A percentile compares a stretch with the other conserved stretches of the same genome.
phyloP scores from a whole-genome alignment of 1,139 yeast species.

The Suhomyces taliae region DNA sequence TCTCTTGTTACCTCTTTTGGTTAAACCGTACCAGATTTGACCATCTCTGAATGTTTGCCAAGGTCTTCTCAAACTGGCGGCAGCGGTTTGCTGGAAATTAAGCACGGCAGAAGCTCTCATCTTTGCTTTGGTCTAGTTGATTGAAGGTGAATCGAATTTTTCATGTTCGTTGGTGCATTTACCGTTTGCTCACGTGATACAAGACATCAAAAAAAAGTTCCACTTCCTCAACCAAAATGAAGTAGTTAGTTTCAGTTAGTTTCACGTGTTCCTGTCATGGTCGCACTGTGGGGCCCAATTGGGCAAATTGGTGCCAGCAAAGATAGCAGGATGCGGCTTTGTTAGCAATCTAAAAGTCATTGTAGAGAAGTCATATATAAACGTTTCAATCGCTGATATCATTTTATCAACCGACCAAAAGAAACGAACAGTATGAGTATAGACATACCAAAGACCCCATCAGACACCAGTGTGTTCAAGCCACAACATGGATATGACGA shows the following conservation, averaged over 20 bases:
- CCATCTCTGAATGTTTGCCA: constrained; percentile 89
- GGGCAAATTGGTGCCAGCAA: constrained; percentile 9
- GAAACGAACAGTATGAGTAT: constrained; percentile 16
- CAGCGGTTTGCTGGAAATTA: constrained; percentile 54
- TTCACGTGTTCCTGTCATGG: no score
- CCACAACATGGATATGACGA: constrained; percentile 38
- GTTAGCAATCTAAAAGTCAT: constrained; percentile 5
- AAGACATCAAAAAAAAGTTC: neutral
- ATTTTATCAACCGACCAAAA: neutral
- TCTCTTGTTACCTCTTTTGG: constrained; percentile 81
- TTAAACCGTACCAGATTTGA: constrained; percentile 74
- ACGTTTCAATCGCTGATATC: neutral
- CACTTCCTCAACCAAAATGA: no score
- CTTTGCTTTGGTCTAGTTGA: neutral
- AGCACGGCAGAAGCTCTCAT: constrained; percentile 59
- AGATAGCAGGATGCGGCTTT: neutral
- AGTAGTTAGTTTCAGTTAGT: no score
- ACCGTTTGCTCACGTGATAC: neutral
- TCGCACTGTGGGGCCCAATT: constrained; percentile 1
- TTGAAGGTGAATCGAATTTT: neutral
- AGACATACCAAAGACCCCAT: constrained; percentile 29
- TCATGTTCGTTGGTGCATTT: constrained; percentile 3
- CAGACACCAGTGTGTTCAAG: constrained; percentile 27
- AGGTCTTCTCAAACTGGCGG: constrained; percentile 66
- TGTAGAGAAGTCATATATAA: constrained; percentile 1